These are phyloP conservation scores for Grigorovia jiainica DNA, from an alignment of 805 yeast species.

Conservation along the genomic window DNA sequence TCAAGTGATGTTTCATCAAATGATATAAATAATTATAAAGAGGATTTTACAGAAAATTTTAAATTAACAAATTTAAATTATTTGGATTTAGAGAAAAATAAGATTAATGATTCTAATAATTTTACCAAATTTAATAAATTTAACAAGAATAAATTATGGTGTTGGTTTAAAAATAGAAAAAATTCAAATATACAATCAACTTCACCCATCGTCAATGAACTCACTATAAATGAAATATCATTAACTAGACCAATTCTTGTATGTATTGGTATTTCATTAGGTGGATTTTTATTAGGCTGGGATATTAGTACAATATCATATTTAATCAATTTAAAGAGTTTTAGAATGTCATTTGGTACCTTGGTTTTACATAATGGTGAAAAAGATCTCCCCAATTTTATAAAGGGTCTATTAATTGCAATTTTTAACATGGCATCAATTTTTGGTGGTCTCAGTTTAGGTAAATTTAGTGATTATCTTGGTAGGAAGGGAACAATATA, in stretches of 20 bases:
- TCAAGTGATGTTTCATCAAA: too few relatives aligned
- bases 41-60: too few relatives aligned
- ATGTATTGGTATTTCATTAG: conserved; percentile 54
- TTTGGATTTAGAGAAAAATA: background rate
- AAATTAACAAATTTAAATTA: background rate
- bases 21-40: too few relatives aligned
- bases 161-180: too few relatives aligned
- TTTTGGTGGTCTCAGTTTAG: conserved; percentile 53
- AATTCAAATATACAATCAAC: background rate
- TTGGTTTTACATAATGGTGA: conserved; percentile 11
- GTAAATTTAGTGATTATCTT: conserved; percentile 46
- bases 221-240: too few relatives aligned
- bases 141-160: background rate
- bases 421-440: conserved; percentile 64
- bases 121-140: background rate
- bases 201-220: too few relatives aligned
- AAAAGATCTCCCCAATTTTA: conserved; percentile 31
- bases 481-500: conserved; percentile 56
- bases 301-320: conserved; percentile 76
- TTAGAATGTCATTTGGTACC: conserved; percentile 42
- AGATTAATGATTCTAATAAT: too few relatives aligned
- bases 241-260: conserved; percentile 17
- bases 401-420: conserved; percentile 44
- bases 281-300: conserved; percentile 67
- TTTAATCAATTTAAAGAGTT: conserved; percentile 51